Conservation (phyloP, 495 filamentous ascomycete species). For the Melanomma pulvis-pyrius region DNA sequence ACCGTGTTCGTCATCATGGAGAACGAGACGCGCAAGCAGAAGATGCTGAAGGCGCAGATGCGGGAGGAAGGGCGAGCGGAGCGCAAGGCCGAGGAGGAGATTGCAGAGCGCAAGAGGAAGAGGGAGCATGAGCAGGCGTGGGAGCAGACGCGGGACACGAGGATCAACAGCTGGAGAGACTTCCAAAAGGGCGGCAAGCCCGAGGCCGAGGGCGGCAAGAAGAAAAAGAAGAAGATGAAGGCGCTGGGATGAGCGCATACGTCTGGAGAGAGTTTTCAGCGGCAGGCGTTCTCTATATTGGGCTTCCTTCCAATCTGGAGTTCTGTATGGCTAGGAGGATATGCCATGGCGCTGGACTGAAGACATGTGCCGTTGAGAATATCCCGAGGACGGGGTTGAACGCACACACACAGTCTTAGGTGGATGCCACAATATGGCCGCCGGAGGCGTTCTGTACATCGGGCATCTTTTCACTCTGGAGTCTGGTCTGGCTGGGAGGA, state of each 20-base stretch:
- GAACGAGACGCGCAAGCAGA: slow-evolving; percentile 79
- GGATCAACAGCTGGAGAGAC: slow-evolving; percentile 92
- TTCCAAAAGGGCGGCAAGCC: slow-evolving; percentile 69
- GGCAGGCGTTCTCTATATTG: neutral
- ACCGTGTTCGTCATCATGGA: slow-evolving; percentile 90
- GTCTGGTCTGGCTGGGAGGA: slow-evolving; percentile 10
- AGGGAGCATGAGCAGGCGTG: slow-evolving; percentile 89
- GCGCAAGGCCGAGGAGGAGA: slow-evolving; percentile 82
- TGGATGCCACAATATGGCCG: neutral
- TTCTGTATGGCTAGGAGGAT: too few species aligned
- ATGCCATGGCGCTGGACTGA: neutral
- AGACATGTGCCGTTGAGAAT: too few species aligned
- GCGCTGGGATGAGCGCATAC: slow-evolving; percentile 57
- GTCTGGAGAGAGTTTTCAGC: neutral
- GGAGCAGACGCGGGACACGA: slow-evolving; percentile 87
- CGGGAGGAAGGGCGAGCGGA: slow-evolving; percentile 94
- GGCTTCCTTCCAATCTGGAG: neutral
- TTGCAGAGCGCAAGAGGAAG: slow-evolving; percentile 86
- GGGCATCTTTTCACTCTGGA: neutral
- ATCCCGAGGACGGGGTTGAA: too few species aligned
- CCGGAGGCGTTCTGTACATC: neutral
- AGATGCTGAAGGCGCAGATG: slow-evolving; percentile 90
- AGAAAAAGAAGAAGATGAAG: slow-evolving; percentile 94
- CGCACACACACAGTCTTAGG: neutral
- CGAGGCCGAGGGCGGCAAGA: slow-evolving; percentile 54